A percentile compares a stretch with the other conserved stretches of the same genome.
These are phyloP conservation scores for Eucommia ulmoides DNA, from an alignment of 257 asterid genomes.

Conservation along the genomic window DNA sequence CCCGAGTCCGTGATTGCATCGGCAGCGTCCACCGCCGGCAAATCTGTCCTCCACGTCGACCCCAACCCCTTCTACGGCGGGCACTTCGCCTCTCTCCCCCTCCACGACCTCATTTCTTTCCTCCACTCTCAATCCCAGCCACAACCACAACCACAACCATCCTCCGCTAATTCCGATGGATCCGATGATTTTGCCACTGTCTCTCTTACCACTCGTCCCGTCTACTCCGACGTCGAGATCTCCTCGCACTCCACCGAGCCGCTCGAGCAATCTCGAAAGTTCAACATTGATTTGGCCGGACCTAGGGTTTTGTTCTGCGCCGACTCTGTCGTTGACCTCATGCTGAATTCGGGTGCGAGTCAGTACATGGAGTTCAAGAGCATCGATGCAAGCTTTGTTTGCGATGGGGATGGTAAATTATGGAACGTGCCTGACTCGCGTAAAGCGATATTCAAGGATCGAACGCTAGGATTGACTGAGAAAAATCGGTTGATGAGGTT, in stretches of 20 bases:
- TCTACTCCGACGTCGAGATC: slow-evolving; percentile 49
- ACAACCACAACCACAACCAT: slow-evolving; percentile 8
- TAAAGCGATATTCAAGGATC: slow-evolving; percentile 68
- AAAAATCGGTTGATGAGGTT: slow-evolving; percentile 82
- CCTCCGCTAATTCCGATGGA: not conserved
- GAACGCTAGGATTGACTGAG: slow-evolving; percentile 45
- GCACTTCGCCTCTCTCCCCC: slow-evolving; percentile 61
- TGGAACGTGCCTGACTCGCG: slow-evolving; percentile 67
- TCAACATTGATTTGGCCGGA: slow-evolving; percentile 54
- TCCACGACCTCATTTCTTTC: slow-evolving; percentile 39
- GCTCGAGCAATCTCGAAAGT: slow-evolving; percentile 35
- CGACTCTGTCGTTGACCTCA: slow-evolving; percentile 58
- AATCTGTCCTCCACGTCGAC: slow-evolving; percentile 80
- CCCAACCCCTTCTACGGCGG: slow-evolving; percentile 65
- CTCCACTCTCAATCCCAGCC: slow-evolving; percentile 33
- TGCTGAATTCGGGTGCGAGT: slow-evolving; percentile 48
- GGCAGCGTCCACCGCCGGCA: slow-evolving; percentile 64
- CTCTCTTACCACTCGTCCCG: slow-evolving; percentile 31
- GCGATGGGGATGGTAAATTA: slow-evolving; percentile 39
- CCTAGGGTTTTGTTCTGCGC: slow-evolving; percentile 69
- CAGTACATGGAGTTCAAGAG: slow-evolving; percentile 87
- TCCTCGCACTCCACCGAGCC: slow-evolving; percentile 36
- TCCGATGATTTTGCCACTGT: slow-evolving; percentile 12
- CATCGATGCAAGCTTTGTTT: slow-evolving; percentile 59
- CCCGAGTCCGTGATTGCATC: slow-evolving; percentile 74